These are phyloP conservation scores for Ceratobasidium sp. DNA, from an alignment of 1,284 basidiomycete genomes.

Conservation along the genomic window DNA sequence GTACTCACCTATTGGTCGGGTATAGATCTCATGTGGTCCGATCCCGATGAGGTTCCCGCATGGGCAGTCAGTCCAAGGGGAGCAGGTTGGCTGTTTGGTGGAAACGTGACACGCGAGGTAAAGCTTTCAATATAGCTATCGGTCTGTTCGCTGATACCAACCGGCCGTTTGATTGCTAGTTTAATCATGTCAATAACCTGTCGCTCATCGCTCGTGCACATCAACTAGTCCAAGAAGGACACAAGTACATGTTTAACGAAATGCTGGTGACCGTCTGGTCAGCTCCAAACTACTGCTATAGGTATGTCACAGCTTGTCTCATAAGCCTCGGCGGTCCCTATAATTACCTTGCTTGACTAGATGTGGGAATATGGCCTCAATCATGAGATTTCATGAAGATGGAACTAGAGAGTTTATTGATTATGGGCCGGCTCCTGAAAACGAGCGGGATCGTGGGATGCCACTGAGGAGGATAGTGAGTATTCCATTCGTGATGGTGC, in stretches of 20 bases:
- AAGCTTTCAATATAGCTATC: conserved; percentile 43
- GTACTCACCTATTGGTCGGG: background rate
- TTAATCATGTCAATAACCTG: conserved; percentile 90
- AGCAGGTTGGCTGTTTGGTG: conserved; percentile 96
- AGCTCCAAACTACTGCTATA: conserved; percentile 95
- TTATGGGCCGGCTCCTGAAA: conserved; percentile 85
- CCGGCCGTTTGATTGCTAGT: conserved; percentile 56
- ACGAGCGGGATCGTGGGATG: conserved; percentile 78
- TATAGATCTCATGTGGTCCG: conserved; percentile 95
- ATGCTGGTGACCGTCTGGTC: conserved; percentile 97
- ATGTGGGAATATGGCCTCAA: conserved; percentile 80
- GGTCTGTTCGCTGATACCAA: background rate
- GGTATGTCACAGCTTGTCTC: conserved; percentile 47
- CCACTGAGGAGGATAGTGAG: conserved; percentile 66
- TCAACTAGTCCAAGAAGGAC: conserved; percentile 96
- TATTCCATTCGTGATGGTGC: conserved; percentile 38
- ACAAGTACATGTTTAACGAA: conserved; percentile 97
- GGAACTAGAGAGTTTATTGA: conserved; percentile 76
- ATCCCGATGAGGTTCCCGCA: conserved; percentile 93
- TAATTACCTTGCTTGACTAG: background rate
- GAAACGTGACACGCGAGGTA: conserved; percentile 84
- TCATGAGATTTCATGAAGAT: conserved; percentile 65
- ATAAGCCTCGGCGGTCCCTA: background rate
- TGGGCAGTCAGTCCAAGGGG: conserved; percentile 96
- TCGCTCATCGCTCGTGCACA: conserved; percentile 90